phyloP scores from a whole-genome alignment of 169 alveolate species.

The Theileria annulata region DNA sequence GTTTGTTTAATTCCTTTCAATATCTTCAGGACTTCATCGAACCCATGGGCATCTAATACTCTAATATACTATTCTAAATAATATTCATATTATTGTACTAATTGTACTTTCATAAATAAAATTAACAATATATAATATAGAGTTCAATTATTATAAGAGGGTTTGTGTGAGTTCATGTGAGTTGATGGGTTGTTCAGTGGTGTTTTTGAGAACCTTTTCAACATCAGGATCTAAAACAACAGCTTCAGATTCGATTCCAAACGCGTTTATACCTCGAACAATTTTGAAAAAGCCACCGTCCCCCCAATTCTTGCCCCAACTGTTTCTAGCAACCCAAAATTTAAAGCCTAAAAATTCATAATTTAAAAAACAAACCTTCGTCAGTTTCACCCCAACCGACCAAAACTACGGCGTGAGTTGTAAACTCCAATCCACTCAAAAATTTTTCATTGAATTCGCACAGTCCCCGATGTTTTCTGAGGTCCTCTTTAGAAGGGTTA shows the following conservation, averaged over 20 bases:
- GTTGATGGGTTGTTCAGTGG: slow-evolving; percentile 8
- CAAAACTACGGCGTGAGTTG: slow-evolving; percentile 85
- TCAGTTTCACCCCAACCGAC: slow-evolving; percentile 89
- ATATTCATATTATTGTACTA: not conserved
- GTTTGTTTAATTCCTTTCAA: slow-evolving; percentile 11
- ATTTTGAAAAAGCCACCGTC: slow-evolving; percentile 75
- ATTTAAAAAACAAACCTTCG: slow-evolving; percentile 3
- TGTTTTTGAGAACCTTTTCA: slow-evolving; percentile 1
- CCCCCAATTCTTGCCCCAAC: slow-evolving; percentile 82
- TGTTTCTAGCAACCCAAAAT: slow-evolving; percentile 32
- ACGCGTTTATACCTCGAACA: slow-evolving; percentile 74
- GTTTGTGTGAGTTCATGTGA: not conserved
- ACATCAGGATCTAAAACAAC: slow-evolving; percentile 84
- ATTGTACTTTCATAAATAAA: too few species aligned
- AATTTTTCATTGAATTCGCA: slow-evolving; percentile 45
- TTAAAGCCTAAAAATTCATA: slow-evolving; percentile 11
- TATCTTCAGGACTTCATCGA: slow-evolving; percentile 52
- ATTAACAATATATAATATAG: too few species aligned
- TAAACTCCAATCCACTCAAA: slow-evolving; percentile 86
- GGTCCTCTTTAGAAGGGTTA: slow-evolving; percentile 17
- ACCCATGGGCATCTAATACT: slow-evolving; percentile 51
- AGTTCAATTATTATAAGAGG: slow-evolving; percentile 26
- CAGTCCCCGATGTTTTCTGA: slow-evolving; percentile 29
- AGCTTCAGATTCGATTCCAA: slow-evolving; percentile 86
- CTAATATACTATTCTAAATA: not conserved